phyloP scores from a whole-genome alignment of 2,329 filamentous ascomycete species.

The Colletotrichum paranaense region DNA sequence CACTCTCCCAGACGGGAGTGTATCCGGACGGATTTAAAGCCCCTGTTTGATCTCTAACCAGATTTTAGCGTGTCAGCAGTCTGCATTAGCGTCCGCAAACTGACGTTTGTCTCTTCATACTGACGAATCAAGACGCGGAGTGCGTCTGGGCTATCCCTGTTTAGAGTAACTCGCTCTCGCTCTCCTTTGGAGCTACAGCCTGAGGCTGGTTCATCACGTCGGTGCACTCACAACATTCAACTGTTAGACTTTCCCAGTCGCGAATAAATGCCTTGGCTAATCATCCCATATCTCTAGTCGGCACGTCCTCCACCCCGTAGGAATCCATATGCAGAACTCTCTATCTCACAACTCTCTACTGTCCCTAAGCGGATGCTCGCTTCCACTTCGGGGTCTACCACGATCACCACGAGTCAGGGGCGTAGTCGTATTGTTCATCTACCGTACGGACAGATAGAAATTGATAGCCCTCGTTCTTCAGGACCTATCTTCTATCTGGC shows the following conservation, averaged over 20 bases:
- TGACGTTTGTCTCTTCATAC: background rate
- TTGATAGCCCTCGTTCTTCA: background rate
- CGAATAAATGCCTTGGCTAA: background rate
- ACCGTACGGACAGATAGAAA: background rate
- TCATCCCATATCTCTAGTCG: background rate
- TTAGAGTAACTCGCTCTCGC: background rate
- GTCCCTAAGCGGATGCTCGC: too few relatives aligned
- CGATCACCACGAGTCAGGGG: background rate
- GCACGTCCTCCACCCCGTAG: background rate
- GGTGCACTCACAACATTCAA: too few relatives aligned
- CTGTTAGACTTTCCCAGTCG: background rate
- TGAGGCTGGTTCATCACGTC: background rate
- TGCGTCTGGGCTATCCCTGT: background rate
- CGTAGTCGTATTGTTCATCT: background rate
- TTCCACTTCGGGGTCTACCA: background rate
- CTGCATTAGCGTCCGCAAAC: constrained; percentile 32
- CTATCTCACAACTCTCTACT: background rate
- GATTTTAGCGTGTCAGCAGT: constrained; percentile 28
- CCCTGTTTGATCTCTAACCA: background rate
- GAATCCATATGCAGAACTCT: background rate
- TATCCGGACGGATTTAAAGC: constrained; percentile 7
- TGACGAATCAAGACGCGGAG: background rate
- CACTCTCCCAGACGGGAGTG: background rate
- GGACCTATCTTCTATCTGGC: background rate
- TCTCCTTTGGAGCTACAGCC: background rate